phyloP scores from a whole-genome alignment of 768 basidiomycete genomes.

The Candolleomyces aberdarensis region DNA sequence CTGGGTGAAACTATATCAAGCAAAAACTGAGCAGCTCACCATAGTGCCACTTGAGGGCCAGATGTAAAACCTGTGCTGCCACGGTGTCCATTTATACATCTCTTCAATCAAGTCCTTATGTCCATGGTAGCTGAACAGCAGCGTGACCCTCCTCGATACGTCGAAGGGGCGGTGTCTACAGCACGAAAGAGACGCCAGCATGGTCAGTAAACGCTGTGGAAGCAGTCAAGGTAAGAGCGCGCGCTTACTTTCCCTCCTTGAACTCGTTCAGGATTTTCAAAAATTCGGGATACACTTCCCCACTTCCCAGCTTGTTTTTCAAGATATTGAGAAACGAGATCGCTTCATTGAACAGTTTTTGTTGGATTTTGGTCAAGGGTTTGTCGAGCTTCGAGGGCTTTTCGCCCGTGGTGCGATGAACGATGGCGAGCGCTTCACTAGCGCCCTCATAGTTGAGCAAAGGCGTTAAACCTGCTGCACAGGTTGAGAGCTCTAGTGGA shows the following conservation, averaged over 20 bases:
- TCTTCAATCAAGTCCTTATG: neutral
- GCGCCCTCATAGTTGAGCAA: too few species aligned
- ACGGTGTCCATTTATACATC: neutral
- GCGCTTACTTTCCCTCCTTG: neutral
- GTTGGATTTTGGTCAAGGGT: neutral
- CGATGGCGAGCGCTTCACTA: too few species aligned
- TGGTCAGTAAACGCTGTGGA: neutral
- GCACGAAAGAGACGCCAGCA: neutral
- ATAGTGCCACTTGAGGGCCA: neutral
- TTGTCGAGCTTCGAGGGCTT: too few species aligned
- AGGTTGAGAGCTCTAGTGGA: too few species aligned
- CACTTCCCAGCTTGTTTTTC: neutral
- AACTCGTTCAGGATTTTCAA: neutral
- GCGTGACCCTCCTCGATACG: neutral
- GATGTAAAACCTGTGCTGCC: slow-evolving; percentile 1
- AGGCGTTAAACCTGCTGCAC: too few species aligned
- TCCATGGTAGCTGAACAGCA: neutral
- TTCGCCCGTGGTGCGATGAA: too few species aligned
- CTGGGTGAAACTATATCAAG: neutral
- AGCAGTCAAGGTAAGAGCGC: neutral
- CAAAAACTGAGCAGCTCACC: neutral
- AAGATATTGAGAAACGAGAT: neutral
- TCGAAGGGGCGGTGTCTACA: neutral
- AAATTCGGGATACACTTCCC: neutral
- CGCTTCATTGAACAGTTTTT: neutral